These are phyloP conservation scores for Inga oerstediana DNA, from an alignment of 306 rosid genomes.

Conservation along the genomic window DNA sequence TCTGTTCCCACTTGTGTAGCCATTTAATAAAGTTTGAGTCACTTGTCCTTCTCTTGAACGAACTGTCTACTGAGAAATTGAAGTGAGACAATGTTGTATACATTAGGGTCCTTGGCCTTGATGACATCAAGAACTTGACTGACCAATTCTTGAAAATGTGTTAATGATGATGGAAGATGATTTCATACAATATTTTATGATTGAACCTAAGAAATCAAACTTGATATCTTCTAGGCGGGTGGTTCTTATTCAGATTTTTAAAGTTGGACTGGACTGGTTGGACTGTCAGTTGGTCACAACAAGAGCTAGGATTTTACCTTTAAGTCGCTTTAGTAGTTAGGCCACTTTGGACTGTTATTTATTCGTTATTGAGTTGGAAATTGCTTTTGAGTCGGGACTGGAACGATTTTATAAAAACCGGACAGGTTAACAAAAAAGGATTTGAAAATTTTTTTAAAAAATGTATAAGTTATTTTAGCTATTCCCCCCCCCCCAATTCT, in stretches of 20 bases:
- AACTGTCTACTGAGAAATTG: conserved; percentile 25
- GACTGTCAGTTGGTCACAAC: no score
- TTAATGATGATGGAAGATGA: conserved; percentile 43
- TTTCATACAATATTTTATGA: conserved; percentile 26
- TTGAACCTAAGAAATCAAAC: conserved; percentile 36
- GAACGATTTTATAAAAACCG: no score
- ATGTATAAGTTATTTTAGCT: no score
- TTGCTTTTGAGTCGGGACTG: no score
- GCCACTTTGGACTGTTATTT: no score
- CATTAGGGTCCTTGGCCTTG: conserved; percentile 31
- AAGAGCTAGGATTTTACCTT: accelerated
- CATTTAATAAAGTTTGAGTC: conserved; percentile 34
- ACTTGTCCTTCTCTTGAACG: conserved; percentile 13
- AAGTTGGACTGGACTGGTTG: no score
- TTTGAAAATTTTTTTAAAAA: no score
- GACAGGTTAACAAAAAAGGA: no score
- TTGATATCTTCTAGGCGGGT: conserved; percentile 14
- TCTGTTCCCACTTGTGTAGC: conserved; percentile 37
- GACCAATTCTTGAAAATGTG: conserved; percentile 44
- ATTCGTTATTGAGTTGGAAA: no score
- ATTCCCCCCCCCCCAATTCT: no score
- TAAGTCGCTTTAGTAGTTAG: no score
- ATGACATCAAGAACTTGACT: conserved; percentile 41
- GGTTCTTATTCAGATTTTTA: background rate
- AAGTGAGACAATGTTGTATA: conserved; percentile 32